phyloP scores from a whole-genome alignment of 2,329 filamentous ascomycete genomes.

The Massarina eburnea region DNA sequence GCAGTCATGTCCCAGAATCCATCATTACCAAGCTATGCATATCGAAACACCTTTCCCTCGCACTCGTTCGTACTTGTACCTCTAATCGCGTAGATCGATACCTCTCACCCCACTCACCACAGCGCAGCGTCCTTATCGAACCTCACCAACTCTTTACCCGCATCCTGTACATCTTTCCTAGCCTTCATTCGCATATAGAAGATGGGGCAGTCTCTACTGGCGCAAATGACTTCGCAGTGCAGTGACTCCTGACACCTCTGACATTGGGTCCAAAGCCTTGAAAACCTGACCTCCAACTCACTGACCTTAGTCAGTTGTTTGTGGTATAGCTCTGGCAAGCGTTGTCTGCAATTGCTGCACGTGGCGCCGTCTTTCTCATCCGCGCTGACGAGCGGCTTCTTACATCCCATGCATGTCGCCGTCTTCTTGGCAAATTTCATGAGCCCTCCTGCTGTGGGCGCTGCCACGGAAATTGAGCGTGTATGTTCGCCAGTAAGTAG shows the following conservation, averaged over 20 bases:
- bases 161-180: conserved; percentile 97
- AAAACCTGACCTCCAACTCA: conserved; percentile 90
- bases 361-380: conserved; percentile 83
- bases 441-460: conserved; percentile 84
- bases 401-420: conserved; percentile 97
- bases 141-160: conserved; percentile 81
- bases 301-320: conserved; percentile 85
- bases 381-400: conserved; percentile 84
- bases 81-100: too few species aligned
- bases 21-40: too few species aligned
- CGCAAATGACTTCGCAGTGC: conserved; percentile 98
- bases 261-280: conserved; percentile 95
- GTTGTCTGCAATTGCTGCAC: conserved; percentile 79
- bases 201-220: conserved; percentile 93
- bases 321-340: conserved; percentile 90
- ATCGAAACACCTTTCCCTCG: too few species aligned
- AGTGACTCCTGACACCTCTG: conserved; percentile 97
- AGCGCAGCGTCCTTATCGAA: conserved; percentile 86
- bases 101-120: conserved; percentile 56
- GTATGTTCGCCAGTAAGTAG: conserved; percentile 93
- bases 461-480: conserved; percentile 88
- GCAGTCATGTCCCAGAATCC: too few species aligned
- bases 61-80: too few species aligned
- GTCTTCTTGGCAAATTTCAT: conserved; percentile 99
- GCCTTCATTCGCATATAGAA: conserved; percentile 99